phyloP scores from a whole-genome alignment of 129 eudicot genomes.

The Helichrysum umbraculigerum region DNA sequence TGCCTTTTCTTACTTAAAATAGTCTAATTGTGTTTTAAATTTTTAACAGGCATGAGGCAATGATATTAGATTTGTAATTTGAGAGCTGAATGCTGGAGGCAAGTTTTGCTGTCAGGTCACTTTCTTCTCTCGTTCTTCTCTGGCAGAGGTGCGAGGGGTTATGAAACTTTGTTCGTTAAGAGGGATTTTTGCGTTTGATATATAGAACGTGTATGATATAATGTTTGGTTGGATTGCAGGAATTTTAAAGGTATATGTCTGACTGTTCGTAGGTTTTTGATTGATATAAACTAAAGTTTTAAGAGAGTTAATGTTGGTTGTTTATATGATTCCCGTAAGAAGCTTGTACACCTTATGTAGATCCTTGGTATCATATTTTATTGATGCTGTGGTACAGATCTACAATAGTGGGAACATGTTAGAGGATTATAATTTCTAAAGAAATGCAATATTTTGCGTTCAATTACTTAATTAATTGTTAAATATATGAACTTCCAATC shows the following conservation, averaged over 20 bases:
- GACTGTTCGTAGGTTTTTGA: not conserved
- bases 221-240: constrained; percentile 26
- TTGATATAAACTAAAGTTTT: not conserved
- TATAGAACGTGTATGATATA: constrained; percentile 36
- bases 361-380: not conserved
- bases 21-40: not conserved
- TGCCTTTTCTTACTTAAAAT: not conserved
- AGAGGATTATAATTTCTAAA: no score
- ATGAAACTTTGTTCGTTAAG: constrained; percentile 34
- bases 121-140: not conserved
- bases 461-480: no score
- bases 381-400: no score
- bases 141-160: constrained; percentile 27
- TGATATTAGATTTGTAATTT: constrained; percentile 7
- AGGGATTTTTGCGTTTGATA: constrained; percentile 14
- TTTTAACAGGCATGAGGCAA: constrained; percentile 62
- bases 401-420: no score
- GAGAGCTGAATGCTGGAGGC: constrained; percentile 36
- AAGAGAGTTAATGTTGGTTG: constrained; percentile 2
- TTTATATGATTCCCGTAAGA: not conserved
- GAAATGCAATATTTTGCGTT: no score
- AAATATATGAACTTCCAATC: no score
- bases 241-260: constrained; percentile 23
- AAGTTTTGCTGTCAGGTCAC: constrained; percentile 36
- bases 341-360: not conserved